Evolutionary conservation across 2,329 filamentous ascomycete species (phyloP), one percentile per base, ranked within the genome.

Genomic region (Ilyonectria mors-panacis): DNA sequence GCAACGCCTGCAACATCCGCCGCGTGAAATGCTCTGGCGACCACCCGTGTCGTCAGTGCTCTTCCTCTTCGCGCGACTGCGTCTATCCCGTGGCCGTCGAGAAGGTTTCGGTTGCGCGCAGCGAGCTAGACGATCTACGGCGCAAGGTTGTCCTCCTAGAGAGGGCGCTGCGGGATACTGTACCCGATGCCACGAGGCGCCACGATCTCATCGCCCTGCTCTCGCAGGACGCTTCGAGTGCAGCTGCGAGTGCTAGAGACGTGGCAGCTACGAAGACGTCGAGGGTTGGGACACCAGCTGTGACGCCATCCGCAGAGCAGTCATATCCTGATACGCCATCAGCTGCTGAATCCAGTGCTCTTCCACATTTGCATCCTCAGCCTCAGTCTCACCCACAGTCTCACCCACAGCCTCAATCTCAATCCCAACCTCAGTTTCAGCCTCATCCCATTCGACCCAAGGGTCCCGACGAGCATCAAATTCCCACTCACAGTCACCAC

Each of bases 1-100:
- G 85, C 79, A 87, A 87, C 72, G 82, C 78, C 74, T 87, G 85
- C 78, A 87, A 87, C 76, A 74, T 86, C 51, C 83, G 85, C 50
- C 82, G 85, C 64, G 84, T 86, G 74, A 87, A 85, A 70, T 87
- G 85, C 76, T 86, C 84, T 13, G 85, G 85, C 51, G 81, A 85
- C 4, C 76, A 73, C n/a, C 85, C 85, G 0, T 87, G 85, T 72
- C 73, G 75, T 45, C 83, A 85, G 68, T 87, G 85, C 71, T 71
- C 74, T 26, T 78, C 78, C 39, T 77, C 82, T 33, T 79, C 81
- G 35, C 80, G 85, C 63, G 81, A 84, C 10, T 87, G 85, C 74
- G 69, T 82, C 56, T 87, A 87, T 71, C 85, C 85, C 19, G 73
- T 76, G n/a, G 67, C 78, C 5, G 72, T 83, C 42, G 82, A 85